Percentiles rank a stretch among this genome's conserved stretches.
Evolutionary conservation across 176 grass and related monocot genomes (phyloP).

Genomic region (Hsuehochloa calcarea): DNA sequence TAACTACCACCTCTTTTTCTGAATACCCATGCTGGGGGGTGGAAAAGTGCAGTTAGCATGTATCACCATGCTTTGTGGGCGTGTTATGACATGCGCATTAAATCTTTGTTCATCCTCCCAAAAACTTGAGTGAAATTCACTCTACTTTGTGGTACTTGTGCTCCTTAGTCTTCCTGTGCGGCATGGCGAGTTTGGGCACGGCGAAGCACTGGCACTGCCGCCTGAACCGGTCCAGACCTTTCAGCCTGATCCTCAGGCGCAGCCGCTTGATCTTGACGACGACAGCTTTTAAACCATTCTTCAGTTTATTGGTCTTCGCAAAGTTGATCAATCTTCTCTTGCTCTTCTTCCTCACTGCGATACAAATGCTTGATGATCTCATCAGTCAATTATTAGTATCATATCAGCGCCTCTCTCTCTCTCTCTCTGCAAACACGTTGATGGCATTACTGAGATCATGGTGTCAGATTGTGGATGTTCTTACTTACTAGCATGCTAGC

Average conservation of each 20-base stretch:
- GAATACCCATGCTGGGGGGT: neutral
- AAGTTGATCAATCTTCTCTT: conserved; percentile 48
- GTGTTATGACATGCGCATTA: neutral
- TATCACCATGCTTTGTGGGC: neutral
- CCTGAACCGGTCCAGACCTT: conserved; percentile 46
- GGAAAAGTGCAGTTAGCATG: neutral
- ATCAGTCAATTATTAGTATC: neutral
- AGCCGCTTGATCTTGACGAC: conserved; percentile 57
- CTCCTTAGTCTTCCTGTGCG: conserved; percentile 16
- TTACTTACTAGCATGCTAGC: neutral
- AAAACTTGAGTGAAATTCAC: neutral
- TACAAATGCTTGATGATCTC: neutral
- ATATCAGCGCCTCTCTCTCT: neutral
- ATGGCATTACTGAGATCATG: too few species aligned
- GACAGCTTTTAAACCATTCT: conserved; percentile 45
- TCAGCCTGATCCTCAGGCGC: conserved; percentile 56
- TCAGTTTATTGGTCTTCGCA: conserved; percentile 45
- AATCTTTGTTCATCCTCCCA: neutral
- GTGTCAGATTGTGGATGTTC: too few species aligned
- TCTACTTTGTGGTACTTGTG: conserved; percentile 37
- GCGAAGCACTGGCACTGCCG: conserved; percentile 53
- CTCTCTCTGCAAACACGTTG: neutral
- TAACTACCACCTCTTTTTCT: neutral
- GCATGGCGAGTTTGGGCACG: conserved; percentile 43
- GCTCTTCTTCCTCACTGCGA: conserved; percentile 34